These are phyloP conservation scores for Myriosclerotinia scirpicola DNA, from an alignment of 2,329 filamentous ascomycete species.

Conservation along the genomic window DNA sequence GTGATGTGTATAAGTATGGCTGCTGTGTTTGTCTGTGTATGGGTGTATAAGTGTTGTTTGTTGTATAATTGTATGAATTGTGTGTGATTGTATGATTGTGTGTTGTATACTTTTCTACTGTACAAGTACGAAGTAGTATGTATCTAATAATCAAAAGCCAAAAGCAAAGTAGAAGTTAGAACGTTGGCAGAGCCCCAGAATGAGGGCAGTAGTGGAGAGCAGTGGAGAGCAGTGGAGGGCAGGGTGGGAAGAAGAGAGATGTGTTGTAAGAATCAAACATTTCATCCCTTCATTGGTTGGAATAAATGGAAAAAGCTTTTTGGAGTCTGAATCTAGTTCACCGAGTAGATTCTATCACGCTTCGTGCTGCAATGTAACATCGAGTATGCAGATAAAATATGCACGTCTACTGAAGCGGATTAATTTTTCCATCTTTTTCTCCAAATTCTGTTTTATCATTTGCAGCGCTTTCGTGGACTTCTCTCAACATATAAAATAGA, in stretches of 20 bases:
- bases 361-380: slow-evolving; percentile 22
- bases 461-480: slow-evolving; percentile 20
- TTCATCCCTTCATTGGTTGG: slow-evolving; percentile 16
- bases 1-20: background rate
- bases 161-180: background rate
- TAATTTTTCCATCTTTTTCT: background rate
- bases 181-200: slow-evolving; percentile 10
- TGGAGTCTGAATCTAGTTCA: background rate
- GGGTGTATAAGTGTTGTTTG: too few species aligned
- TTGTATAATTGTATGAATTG: too few species aligned
- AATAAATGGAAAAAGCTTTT: background rate
- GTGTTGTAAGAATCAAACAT: slow-evolving; percentile 13
- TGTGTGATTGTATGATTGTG: too few species aligned
- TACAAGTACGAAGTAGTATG: too few species aligned
- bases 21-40: background rate
- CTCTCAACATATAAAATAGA: slow-evolving; percentile 13
- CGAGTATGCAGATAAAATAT: slow-evolving; percentile 13
- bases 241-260: background rate
- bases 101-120: too few species aligned
- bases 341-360: slow-evolving; percentile 24
- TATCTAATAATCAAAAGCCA: background rate
- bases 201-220: background rate
- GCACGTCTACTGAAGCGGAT: slow-evolving; percentile 15
- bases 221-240: too few species aligned
- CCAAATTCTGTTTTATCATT: background rate